Base-by-base conservation (phyloP, 192 early-diverging fungal genomes). In the Linnemannia zychae region DNA sequence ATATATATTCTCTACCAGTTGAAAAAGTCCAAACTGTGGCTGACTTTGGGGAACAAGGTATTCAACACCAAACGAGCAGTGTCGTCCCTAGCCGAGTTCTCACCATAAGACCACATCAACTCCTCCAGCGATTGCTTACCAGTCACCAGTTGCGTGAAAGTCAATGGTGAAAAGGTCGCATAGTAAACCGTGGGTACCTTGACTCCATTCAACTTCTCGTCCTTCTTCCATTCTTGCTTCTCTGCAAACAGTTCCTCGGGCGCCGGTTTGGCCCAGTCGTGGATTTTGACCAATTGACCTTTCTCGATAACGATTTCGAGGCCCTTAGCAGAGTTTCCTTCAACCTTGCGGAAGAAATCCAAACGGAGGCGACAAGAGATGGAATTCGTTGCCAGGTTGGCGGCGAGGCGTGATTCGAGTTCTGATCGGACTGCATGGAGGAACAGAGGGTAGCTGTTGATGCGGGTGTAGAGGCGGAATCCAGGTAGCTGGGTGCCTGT, bases 271-370 rank as follows among this genome's bases (percentile, higher is more conserved):
- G 37, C 67, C 82, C 82, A 84, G 0, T 78, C 76, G 12, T 37
- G 37, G 5, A 73, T 72, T 0, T 40, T 44, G 0, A 44, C 44
- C 28, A 84, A 52, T 46, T 75, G 78, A 67, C 82, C 82, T 22
- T 75, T 75, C 4, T 84, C 57, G 24, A 84, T 49, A 4, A 71
- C 13, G 1, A 83, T 49, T 33, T 83, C 81, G 6, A 77, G 22
- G 0, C 81, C 81, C 4, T 73, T 67, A 28, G 71, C 71, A 7
- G 65, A 31, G 34, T 24, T 69, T 1, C 81, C 81, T 22, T 77
- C 81, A 1, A 77, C 81, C 36, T 76, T 40, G 28, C 81, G 81
- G 66, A 74, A 83, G 49, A 77, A 83, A 46, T 83, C 71, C 0
- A 77, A 18, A 6, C 48, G 81, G 34, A 83, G 49, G 17, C 63